Base-by-base conservation (phyloP, 2,329 filamentous ascomycete species). In the Colletotrichum sojae region DNA sequence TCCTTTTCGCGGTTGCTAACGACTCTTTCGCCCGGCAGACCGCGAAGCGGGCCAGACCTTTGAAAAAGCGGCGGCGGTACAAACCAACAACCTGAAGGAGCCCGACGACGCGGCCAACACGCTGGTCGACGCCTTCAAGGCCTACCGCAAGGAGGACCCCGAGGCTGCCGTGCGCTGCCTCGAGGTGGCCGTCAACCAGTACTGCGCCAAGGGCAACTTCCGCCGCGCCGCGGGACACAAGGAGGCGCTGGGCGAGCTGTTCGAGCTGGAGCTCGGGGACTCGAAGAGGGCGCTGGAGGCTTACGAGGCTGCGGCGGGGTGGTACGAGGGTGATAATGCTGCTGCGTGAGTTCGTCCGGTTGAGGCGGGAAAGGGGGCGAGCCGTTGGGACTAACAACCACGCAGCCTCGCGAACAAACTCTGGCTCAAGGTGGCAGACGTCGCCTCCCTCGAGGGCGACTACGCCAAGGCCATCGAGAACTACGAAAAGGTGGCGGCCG, bases 91-190 rank as follows among this genome's bases (percentile, higher is more conserved):
- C 75, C 88, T 98, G 58, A 97, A 94, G 78, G 95, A 98, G 78
- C 93, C 92, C 49, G 94, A 97, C 78, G 96, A 98, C 78, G 94
- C 94, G 55, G 95, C 95, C 72, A 97, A 97, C 82, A 92, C 92
- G 55, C 85, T 94, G 70, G 89, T 92, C 76, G 95, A 98, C 80
- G 96, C 96, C 60, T 98, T 95, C 88, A 98, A 98, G 85, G 92
- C 94, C 69, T 98, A 98, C 84, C 89, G 92, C 76, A 97, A 94
- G 82, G 90, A 92, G 61, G 90, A 93, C 75, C 94, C 94, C 20
- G 87, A 94, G 77, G 92, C 95, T 76, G 95, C 95, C 16, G 93
- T 92, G 51, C 86, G 93, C 71, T 94, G 93, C 76, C 84, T 98
- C 64, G 89, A 94, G 72, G 84, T 90, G 73, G 92, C 94, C 48